Evolutionary conservation across 73 alveolate species (phyloP), one percentile per base, ranked within the genome.

Genomic region (Uronychia setigera): DNA sequence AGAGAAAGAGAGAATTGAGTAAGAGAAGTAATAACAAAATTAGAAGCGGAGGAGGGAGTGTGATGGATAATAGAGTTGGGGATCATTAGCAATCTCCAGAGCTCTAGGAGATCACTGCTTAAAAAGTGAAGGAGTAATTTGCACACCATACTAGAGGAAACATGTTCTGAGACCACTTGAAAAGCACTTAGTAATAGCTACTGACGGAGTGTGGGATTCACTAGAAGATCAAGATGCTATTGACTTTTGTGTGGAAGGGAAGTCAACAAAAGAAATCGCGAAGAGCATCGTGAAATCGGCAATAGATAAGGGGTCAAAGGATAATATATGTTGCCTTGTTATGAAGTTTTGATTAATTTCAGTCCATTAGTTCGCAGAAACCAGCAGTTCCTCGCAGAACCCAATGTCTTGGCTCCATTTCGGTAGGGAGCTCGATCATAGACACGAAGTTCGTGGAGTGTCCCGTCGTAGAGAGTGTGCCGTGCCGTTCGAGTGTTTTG

Each of bases 401-500:
- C 99, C 99, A 98, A 67, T 94, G 96, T 80, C 96, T 83, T 58
- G 97, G 99, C 13, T 94, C 94, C 35, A 86, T 88, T 79, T 83
- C 91, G 29, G 97, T 31, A 0, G 96, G 96, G 59, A 94, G 88
- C 92, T 97, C 99, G 58, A 98, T 96, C 88, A 95, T 97, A 57
- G 97, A 78, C 31, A 98, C 96, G 93, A 95, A 98, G 88, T 98
- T 98, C n/a, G 99, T 98, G 75, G 99, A 96, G 88, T 97, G 99
- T 26, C 99, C 99, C 33, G 99, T 99, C 5, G 99, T 98, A 75
- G 99, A 92, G 58, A 99, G 88, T 33, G 99, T 98, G 32, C 99
- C 99, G 30, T 99, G 99, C 87, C 99, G 95, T 79, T 97, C 97
- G 13, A 99, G 91, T 26, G 99, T 99, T 92, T 99, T 99, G 96